Base-by-base conservation (phyloP, 768 basidiomycete species). In the Suillus variegatus region DNA sequence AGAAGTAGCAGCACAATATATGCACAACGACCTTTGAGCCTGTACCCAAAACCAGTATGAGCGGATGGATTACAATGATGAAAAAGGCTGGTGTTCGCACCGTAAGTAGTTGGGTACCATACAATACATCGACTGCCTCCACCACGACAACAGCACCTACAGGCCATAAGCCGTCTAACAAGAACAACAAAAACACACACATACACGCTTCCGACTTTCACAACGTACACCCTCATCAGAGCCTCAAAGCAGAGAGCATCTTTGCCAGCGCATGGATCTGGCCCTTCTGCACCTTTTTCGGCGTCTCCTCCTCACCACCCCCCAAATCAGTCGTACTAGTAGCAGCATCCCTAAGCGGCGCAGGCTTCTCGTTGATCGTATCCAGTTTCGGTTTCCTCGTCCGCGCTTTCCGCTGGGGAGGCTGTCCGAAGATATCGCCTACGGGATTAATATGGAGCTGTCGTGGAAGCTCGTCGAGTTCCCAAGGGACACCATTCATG, bases 191-290 rank as follows among this genome's bases (percentile, higher is more conserved):
- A 44, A 63, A 22, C 16, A 64, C 63, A 56, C 65, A 54, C 32
- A n/a, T n/a, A 28, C 65, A 52, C 64, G 41, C 65, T 38, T 52
- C 51, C 49, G 49, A 25, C 41, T 63, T 51, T 35, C 44, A 35
- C 56, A 52, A 57, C 62, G 51, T 52, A 51, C 60, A 63, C 58
- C 18, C 46, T 12, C n/a, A 18, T 62, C 68, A 91, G 72, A 88
- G 88, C 72, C 90, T 84, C 78, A 93, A 77, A 61, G 91, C 90
- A 64, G 89, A 93, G 65, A 95, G 81, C 92, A 96, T 93, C 88
- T 95, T 95, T 65, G 94, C 94, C 71, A 96, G 82, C 49, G 92
- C 86, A 72, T 89, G 89, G 79, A 95, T 95, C 82, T 95, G 94
- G 57, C 90, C 92, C 78, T 90, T 94, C 81, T 93, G 89, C 72